These are phyloP conservation scores for Cadophora sp. DNA, from an alignment of 2,329 filamentous ascomycete genomes.

Conservation along the genomic window DNA sequence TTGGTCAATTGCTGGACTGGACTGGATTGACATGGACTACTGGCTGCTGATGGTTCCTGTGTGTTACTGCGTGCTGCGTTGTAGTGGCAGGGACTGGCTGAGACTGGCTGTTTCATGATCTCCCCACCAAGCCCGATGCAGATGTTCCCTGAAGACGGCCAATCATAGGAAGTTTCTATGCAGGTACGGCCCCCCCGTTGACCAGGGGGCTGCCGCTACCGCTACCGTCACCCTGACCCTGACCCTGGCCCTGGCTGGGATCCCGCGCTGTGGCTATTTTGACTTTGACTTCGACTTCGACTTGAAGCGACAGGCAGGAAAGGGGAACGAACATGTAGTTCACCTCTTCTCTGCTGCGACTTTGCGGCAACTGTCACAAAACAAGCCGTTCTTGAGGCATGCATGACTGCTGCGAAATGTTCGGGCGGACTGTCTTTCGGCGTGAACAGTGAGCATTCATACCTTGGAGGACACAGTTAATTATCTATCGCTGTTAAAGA, in stretches of 20 bases:
- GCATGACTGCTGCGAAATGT: background rate
- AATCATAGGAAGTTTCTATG: background rate
- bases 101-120: constrained; percentile 12
- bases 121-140: background rate
- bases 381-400: too few species aligned
- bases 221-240: too few species aligned
- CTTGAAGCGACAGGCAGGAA: background rate
- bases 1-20: background rate
- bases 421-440: background rate
- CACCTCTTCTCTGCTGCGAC: background rate
- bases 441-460: background rate
- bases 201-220: background rate
- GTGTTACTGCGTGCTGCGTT: too few species aligned
- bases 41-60: background rate
- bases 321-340: background rate
- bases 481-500: too few species aligned
- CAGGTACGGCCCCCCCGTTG: background rate
- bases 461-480: too few species aligned
- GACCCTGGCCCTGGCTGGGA: background rate
- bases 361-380: background rate
- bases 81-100: too few species aligned
- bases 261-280: constrained; percentile 11
- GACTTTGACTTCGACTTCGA: background rate
- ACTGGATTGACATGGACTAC: too few species aligned
- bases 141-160: background rate